Evolutionary conservation across 2,329 filamentous ascomycete genomes (phyloP).

Genomic region (Xylaria sp.): DNA sequence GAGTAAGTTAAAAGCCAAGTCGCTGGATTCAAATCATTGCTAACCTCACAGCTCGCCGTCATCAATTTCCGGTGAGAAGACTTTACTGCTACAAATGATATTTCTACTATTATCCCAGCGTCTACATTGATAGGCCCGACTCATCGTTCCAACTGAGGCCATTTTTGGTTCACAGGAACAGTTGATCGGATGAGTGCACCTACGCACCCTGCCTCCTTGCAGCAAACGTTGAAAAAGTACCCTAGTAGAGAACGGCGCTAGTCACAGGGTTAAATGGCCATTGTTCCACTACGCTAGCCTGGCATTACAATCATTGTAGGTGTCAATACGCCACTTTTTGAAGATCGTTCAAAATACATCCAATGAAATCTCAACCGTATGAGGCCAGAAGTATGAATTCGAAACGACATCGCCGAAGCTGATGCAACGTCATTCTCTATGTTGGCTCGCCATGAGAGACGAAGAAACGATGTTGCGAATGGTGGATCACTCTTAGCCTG

Average conservation of each 20-base stretch:
- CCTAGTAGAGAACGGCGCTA: slow-evolving; percentile 6
- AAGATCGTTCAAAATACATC: slow-evolving; percentile 4
- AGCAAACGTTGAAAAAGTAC: slow-evolving; percentile 14
- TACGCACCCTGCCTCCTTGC: background rate
- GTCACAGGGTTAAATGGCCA: background rate
- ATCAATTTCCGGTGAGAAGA: slow-evolving; percentile 61
- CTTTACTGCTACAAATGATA: slow-evolving; percentile 1
- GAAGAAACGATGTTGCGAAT: slow-evolving; percentile 35
- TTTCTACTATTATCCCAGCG: slow-evolving; percentile 5
- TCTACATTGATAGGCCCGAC: background rate
- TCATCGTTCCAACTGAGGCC: background rate
- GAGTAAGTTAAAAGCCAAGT: slow-evolving; percentile 59
- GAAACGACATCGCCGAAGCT: slow-evolving; percentile 8
- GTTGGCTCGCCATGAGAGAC: slow-evolving; percentile 29
- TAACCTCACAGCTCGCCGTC: slow-evolving; percentile 57
- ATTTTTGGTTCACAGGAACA: slow-evolving; percentile 9
- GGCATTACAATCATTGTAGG: background rate
- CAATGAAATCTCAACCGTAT: background rate
- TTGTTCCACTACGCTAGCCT: background rate
- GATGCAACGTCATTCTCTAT: slow-evolving; percentile 8
- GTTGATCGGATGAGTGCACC: slow-evolving; percentile 6
- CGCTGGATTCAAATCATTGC: slow-evolving; percentile 6
- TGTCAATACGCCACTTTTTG: slow-evolving; percentile 1
- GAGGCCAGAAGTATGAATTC: slow-evolving; percentile 11
- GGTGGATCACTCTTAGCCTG: slow-evolving; percentile 30